These are phyloP conservation scores for Rheum nobile DNA, from an alignment of 148 eudicot species.

Conservation along the genomic window DNA sequence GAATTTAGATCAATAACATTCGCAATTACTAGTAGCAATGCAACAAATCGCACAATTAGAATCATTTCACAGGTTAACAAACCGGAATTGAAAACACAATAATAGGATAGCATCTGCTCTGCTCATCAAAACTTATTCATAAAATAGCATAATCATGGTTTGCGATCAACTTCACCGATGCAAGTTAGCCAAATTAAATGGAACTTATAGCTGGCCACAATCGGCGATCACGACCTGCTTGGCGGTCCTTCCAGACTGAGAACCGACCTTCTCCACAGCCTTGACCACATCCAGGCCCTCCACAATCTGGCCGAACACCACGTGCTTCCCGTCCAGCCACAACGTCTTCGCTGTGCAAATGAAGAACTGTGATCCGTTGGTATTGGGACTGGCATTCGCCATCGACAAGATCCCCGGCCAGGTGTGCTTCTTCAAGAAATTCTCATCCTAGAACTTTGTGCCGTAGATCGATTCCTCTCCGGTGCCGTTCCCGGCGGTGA, in stretches of 20 bases:
- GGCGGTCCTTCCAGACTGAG: conserved; percentile 29
- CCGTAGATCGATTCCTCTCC: conserved; percentile 3
- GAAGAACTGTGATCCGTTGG: conserved; percentile 12
- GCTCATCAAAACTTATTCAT: neutral
- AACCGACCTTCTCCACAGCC: conserved; percentile 46
- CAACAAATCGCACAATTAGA: neutral
- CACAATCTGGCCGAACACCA: conserved; percentile 59
- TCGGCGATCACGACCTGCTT: conserved; percentile 47
- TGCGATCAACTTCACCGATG: neutral
- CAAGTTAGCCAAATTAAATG: neutral
- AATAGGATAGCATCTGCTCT: neutral
- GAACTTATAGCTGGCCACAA: conserved; percentile 43
- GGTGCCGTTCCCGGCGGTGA: neutral
- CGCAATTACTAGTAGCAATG: neutral
- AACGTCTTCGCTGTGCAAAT: conserved; percentile 50
- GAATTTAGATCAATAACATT: neutral
- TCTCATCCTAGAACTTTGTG: neutral
- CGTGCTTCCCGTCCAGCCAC: conserved; percentile 72
- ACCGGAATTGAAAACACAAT: neutral
- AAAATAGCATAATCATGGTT: neutral
- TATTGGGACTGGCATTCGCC: neutral
- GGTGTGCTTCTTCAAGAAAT: conserved; percentile 1
- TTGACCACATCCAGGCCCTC: conserved; percentile 51
- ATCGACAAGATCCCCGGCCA: conserved; percentile 6
- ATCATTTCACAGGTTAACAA: neutral